Percentiles rank a stretch among this genome's conserved stretches.
Evolutionary conservation across 306 rosid genomes (phyloP).

Genomic region (Quercus suber): DNA sequence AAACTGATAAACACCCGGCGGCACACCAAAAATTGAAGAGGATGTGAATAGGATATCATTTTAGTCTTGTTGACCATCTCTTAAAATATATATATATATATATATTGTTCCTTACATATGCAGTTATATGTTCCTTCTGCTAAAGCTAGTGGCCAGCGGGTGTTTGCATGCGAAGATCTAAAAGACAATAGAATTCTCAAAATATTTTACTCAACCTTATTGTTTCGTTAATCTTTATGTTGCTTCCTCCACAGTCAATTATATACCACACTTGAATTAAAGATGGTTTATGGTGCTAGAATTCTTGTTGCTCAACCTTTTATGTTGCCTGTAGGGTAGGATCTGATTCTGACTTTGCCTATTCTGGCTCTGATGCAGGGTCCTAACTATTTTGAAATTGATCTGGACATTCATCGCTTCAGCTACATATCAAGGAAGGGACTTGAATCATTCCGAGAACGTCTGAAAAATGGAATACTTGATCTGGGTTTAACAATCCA

Average conservation of each 20-base stretch:
- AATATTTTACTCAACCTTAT: background rate
- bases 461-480: slow-evolving; percentile 65
- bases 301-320: background rate
- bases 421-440: slow-evolving; percentile 96
- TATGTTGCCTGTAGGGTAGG: background rate
- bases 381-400: slow-evolving; percentile 88
- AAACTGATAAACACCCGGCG: background rate
- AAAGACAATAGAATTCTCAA: background rate
- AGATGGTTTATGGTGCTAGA: background rate
- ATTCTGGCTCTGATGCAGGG: slow-evolving; percentile 49
- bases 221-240: background rate
- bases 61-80: background rate
- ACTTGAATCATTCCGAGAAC: slow-evolving; percentile 80
- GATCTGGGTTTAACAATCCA: slow-evolving; percentile 88
- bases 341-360: slow-evolving; percentile 13
- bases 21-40: background rate
- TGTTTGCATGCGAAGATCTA: background rate
- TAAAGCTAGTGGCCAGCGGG: background rate
- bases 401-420: slow-evolving; percentile 93
- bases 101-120: background rate
- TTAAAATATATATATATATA: background rate
- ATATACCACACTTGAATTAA: background rate
- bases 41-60: background rate
- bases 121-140: background rate
- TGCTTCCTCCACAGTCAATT: background rate